Percentiles rank a stretch among this genome's conserved stretches.
phyloP scores from a whole-genome alignment of 345 rosid genomes.

The Pseudoturritis turrita region DNA sequence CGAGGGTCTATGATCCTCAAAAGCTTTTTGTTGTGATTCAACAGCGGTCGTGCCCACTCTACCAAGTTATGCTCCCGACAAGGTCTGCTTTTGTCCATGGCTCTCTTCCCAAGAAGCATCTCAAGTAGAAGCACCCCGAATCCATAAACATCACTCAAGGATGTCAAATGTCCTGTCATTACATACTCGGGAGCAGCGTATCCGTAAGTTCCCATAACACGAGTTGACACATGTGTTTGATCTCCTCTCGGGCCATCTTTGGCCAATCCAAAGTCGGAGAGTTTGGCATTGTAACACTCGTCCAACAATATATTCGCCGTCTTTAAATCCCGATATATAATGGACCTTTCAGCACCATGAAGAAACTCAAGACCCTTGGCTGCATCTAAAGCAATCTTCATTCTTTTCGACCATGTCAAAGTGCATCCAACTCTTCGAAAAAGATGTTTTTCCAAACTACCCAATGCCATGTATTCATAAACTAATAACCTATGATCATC shows the following conservation, averaged over 20 bases:
- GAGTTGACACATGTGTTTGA: slow-evolving; percentile 97
- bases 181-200: slow-evolving; percentile 98
- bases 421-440: slow-evolving; percentile 85
- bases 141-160: slow-evolving; percentile 95
- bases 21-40: slow-evolving; percentile 83
- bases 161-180: slow-evolving; percentile 96
- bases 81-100: slow-evolving; percentile 88
- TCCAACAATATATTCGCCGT: slow-evolving; percentile 75
- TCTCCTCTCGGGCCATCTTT: slow-evolving; percentile 99
- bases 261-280: slow-evolving; percentile 95
- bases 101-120: slow-evolving; percentile 92
- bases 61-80: slow-evolving; percentile 90
- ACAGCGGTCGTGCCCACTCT: slow-evolving; percentile 92
- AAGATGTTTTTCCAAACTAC: slow-evolving; percentile 94
- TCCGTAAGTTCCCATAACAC: slow-evolving; percentile 98
- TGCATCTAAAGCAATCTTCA: slow-evolving; percentile 89
- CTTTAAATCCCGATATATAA: slow-evolving; percentile 98
- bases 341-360: slow-evolving; percentile 82
- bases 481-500: slow-evolving; percentile 87
- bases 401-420: slow-evolving; percentile 88
- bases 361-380: slow-evolving; percentile 97
- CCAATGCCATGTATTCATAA: slow-evolving; percentile 91
- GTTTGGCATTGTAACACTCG: slow-evolving; percentile 81
- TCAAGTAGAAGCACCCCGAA: slow-evolving; percentile 94
- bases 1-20: slow-evolving; percentile 83